phyloP scores from a whole-genome alignment of 331 rosid genomes.

The Malus hybrid region DNA sequence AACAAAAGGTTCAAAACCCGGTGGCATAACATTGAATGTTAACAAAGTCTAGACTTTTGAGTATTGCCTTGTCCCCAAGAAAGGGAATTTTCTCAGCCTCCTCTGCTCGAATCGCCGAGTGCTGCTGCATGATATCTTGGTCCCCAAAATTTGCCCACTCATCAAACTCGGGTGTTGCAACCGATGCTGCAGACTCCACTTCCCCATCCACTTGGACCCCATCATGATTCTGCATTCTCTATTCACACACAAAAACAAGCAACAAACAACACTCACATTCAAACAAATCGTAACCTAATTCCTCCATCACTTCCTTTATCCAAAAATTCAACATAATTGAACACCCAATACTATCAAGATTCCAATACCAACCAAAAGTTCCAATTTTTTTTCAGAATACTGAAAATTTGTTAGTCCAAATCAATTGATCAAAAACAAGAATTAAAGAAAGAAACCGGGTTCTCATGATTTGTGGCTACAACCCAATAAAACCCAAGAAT shows the following conservation, averaged over 20 bases:
- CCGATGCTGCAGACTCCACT: slow-evolving; percentile 16
- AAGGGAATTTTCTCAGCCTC: slow-evolving; percentile 68
- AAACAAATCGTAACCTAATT: neutral
- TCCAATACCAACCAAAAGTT: neutral
- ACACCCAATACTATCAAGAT: neutral
- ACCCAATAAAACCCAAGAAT: neutral
- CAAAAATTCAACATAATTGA: neutral
- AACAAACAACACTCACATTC: neutral
- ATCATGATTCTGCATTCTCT: slow-evolving; percentile 61
- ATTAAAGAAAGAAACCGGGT: neutral
- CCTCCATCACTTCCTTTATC: neutral
- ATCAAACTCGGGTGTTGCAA: slow-evolving; percentile 29
- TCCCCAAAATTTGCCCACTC: slow-evolving; percentile 57
- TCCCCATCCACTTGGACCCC: slow-evolving; percentile 39
- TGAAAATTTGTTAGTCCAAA: neutral
- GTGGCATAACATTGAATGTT: neutral
- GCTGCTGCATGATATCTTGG: slow-evolving; percentile 73
- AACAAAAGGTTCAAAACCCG: neutral
- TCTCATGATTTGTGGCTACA: neutral
- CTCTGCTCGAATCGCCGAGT: slow-evolving; percentile 52
- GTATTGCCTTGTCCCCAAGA: slow-evolving; percentile 83
- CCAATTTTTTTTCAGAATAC: neutral
- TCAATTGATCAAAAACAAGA: neutral
- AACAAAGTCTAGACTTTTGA: neutral
- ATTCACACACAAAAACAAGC: slow-evolving; percentile 1